Evolutionary conservation across 371 early-diverging fungal genomes (phyloP), one percentile per base, ranked within the genome.

Genomic region (Saksenaea oblongispora): DNA sequence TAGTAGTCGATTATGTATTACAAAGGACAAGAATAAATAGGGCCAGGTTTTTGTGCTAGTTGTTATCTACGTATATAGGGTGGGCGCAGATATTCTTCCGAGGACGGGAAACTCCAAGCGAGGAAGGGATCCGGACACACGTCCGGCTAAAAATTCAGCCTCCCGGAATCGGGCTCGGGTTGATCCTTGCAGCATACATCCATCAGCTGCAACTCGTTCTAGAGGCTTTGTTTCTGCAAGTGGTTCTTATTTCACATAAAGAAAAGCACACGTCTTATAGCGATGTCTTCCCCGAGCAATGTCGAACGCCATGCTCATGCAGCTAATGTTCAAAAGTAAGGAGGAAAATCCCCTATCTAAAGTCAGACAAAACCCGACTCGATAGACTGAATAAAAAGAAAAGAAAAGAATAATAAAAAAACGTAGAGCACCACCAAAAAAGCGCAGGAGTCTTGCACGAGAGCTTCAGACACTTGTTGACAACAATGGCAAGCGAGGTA

Each of bases 401-500:
- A 47, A 47, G 2, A 47, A 26, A n/a, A n/a, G n/a, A n/a, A n/a
- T n/a, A n/a, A 47, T 31, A 31, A 31, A 31, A 31, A 31, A n/a
- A n/a, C n/a, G 4, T 31, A 47, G 51, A 47, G 51, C 51, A 47
- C 51, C 51, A 47, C 51, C 51, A 47, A 47, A 47, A 22, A 47
- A 47, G 22, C 51, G 51, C 22, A 62, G 56, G 39, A 59, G 51
- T 18, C 63, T 74, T 7, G 66, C 66, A 51, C 69, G 81, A 54
- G 81, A 80, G 41, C 67, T 80, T 17, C 70, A 72, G 24, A 69
- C 64, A 14, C 66, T 80, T 3, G 68, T 66, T 9, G 78, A 76
- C 26, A 66, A 75, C 47, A 80, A 76, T 36, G 73, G 70, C 53
- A 75, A 75, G 65, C 62, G 71, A 75, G 74, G 81, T 80, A 70